Conservation (phyloP, 345 rosid species). For the Litchi chinensis region DNA sequence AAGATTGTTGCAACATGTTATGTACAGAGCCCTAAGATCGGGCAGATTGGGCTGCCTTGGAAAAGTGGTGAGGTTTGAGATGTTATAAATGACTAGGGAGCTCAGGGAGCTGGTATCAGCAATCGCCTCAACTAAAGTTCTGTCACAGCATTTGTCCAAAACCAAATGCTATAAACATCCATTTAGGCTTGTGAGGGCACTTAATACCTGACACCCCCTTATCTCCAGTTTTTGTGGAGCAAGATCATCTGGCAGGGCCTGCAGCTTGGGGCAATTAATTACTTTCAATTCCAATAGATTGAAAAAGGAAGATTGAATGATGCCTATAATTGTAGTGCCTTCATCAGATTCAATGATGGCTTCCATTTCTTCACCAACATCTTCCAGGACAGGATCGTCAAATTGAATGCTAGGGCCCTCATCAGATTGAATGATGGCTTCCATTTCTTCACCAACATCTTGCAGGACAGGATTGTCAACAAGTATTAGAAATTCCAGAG, state of each 20-base stretch:
- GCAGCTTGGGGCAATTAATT: conserved; percentile 9
- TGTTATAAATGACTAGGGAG: conserved; percentile 21
- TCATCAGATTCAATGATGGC: too few relatives aligned
- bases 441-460: too few relatives aligned
- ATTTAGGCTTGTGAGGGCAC: background rate
- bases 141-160: too few relatives aligned
- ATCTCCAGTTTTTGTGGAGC: conserved; percentile 13
- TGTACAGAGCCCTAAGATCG: background rate
- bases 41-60: conserved; percentile 23
- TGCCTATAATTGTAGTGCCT: too few relatives aligned
- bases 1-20: too few relatives aligned
- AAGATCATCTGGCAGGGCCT: background rate
- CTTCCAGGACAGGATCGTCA: conserved; percentile 6
- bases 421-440: background rate
- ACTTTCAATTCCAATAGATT: conserved; percentile 6
- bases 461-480: conserved; percentile 18
- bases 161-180: too few relatives aligned
- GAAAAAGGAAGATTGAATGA: too few relatives aligned
- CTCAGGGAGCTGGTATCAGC: background rate
- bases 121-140: background rate
- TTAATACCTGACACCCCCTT: background rate
- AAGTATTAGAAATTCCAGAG: conserved; percentile 11
- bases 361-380: background rate
- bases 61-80: conserved; percentile 19
- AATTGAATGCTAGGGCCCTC: too few relatives aligned